Evolutionary conservation across 495 filamentous ascomycete genomes (phyloP).

Genomic region (Hypomontagnella monticulosa): DNA sequence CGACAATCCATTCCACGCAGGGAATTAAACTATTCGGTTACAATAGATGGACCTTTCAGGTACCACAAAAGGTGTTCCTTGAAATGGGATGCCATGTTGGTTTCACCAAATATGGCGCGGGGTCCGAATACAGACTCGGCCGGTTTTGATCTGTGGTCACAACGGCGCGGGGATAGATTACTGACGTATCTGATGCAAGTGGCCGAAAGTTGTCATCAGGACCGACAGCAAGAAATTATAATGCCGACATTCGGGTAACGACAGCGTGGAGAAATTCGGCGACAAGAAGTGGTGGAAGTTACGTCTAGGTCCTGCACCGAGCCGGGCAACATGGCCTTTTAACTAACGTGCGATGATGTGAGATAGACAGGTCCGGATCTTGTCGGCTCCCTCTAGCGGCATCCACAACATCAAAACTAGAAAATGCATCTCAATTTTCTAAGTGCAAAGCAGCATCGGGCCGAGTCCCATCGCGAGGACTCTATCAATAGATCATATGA

Average conservation of each 20-base stretch:
- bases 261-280: slow-evolving; percentile 33
- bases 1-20: not conserved
- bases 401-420: slow-evolving; percentile 12
- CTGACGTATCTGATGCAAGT: slow-evolving; percentile 14
- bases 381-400: slow-evolving; percentile 8
- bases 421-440: not conserved
- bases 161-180: slow-evolving; percentile 4
- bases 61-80: slow-evolving; percentile 3
- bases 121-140: slow-evolving; percentile 4
- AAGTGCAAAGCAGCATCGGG: slow-evolving; percentile 20
- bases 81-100: not conserved
- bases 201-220: slow-evolving; percentile 13
- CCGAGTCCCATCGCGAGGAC: slow-evolving; percentile 26
- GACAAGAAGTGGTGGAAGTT: slow-evolving; percentile 29
- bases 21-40: too few relatives aligned
- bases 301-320: slow-evolving; percentile 7
- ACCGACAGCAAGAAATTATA: slow-evolving; percentile 13
- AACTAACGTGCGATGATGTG: slow-evolving; percentile 1
- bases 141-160: not conserved
- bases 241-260: slow-evolving; percentile 29
- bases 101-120: not conserved
- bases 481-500: not conserved
- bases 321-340: slow-evolving; percentile 10
- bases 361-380: slow-evolving; percentile 9
- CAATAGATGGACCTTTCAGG: not conserved